Evolutionary conservation across 108 stramenopile genomes (phyloP), one percentile per base, ranked within the genome.

Genomic region (Skeletonema tropicum): DNA sequence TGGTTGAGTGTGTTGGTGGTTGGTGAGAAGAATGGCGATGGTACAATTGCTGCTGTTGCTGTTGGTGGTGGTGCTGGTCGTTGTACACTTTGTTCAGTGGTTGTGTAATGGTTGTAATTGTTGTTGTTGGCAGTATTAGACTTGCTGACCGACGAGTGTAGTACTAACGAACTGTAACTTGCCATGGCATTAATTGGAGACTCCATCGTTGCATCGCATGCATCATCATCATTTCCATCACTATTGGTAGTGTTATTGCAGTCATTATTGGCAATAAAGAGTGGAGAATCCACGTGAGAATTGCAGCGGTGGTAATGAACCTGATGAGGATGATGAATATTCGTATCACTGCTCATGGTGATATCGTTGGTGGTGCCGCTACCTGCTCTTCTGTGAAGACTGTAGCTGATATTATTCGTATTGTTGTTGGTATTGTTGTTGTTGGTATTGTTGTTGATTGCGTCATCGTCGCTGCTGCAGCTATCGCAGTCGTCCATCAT

Each of bases 21-120:
- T 55, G 52, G 52, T 55, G 23, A 55, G 1, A 55, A 55, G 21
- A 55, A 55, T 55, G 52, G 52, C 7, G 52, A 55, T 55, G 23
- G 23, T 55, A 9, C 15, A 1, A 9, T 8, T 23, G 23, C n/a
- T 23, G 23, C 0, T 55, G 42, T 3, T 45, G 17, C 9, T 55
- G 52, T 0, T 23, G 17, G 1, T 49, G 48, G n/a, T 14, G 26
- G n/a, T n/a, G n/a, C n/a, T n/a, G n/a, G n/a, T n/a, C n/a, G n/a
- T n/a, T n/a, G n/a, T n/a, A n/a, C 26, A 2, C 26, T 29, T 1
- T 29, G 1, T 29, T 29, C 26, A 6, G 19, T 19, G 3, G 48
- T 19, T n/a, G n/a, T n/a, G n/a, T n/a, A n/a, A n/a, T n/a, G n/a
- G n/a, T n/a, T n/a, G n/a, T n/a, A n/a, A n/a, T n/a, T 55, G 42